Base-by-base conservation (phyloP, 129 eudicot species). In the Heracleum sosnowskyi region DNA sequence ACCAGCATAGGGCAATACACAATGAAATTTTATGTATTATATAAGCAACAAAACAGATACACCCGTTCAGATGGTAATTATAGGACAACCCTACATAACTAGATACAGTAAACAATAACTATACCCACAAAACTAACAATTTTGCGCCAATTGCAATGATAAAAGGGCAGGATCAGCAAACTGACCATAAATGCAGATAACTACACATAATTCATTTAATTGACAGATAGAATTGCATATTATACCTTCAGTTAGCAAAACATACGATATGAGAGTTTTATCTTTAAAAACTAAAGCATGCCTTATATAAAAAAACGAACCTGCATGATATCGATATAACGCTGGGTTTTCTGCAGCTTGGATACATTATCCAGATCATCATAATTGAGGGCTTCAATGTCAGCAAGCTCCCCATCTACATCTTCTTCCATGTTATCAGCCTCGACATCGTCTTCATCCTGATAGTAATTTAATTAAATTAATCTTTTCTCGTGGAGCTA, bases 331-430 rank as follows among this genome's bases (percentile, higher is more conserved):
- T 93, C 97, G 49, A 15, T 79, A 64, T 90, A 93, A 12, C 95
- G 96, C 36, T 88, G 93, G 0, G 97, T 76, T 77, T 88, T 91
- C 53, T 89, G 97, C 44, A 93, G 85, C 77, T 93, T 91, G 11
- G 97, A 93, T 35, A 93, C 92, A 60, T 77, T 93, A 42, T 93
- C 98, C 69, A 89, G 84, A 73, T 91, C 97, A 79, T 93, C 97
- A 69, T 96, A 96, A 40, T 96, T 90, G 16, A 90, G 88, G 24
- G 88, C 78, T 81, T 91, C 96, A 57, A 95, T 86, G 78, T 96
- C 99, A 36, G 92, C 97, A 77, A 96, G 81, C 81, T 96, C 98
- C 76, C 91, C 91, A 57, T 87, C 90, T 16, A 88, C 70, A 84
- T 90, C 96, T 68, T 95, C 96, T 78, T 92, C 99, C 95, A 90